Base-by-base conservation (phyloP, 257 asterid species). In the Henckelia pumila region DNA sequence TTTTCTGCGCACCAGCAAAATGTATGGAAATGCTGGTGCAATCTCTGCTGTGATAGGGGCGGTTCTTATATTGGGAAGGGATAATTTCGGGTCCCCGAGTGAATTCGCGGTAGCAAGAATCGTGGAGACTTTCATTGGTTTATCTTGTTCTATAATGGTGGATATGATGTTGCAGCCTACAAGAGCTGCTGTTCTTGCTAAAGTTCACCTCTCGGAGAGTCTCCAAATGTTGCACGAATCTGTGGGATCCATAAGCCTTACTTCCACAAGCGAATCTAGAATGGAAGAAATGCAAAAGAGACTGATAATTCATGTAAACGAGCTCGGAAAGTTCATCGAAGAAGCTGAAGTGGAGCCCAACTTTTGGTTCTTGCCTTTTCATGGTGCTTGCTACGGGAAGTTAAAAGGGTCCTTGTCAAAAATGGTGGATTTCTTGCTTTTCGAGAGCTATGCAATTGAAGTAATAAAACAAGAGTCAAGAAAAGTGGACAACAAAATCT, bases 11-110 rank as follows among this genome's bases (percentile, higher is more conserved):
- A 84, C n/a, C 75, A 92, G 98, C 83, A 79, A 61, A 25, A 92
- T 89, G 95, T 92, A 89, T 7, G 98, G 98, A 6, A 95, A 85
- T 40, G 98, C 95, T 0, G 98, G 98, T 1, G 98, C 96, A 8
- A 76, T 85, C 19, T 85, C 96, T 1, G 94, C 98, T 0, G 85
- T 85, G 2, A 84, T 89, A 23, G 98, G 98, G 0, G 98, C 98
- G 0, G 56, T 89, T 8, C 56, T 92, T 63, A 84, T 92, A 19
- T 61, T 92, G 22, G 98, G 96, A 3, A 81, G 98, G 76, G 83
- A 77, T 65, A n/a, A 86, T 63, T 89, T 82, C 19, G 98, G 96
- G 0, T 58, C 76, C 1, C 89, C 98, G 1, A 83, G 89, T 24
- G 92, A 92, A 11, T 92, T 92, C 32, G 98, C 96, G 7, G 84